Evolutionary conservation across 106 monocot genomes (phyloP).

Genomic region (Alisma plantagoaquatica): DNA sequence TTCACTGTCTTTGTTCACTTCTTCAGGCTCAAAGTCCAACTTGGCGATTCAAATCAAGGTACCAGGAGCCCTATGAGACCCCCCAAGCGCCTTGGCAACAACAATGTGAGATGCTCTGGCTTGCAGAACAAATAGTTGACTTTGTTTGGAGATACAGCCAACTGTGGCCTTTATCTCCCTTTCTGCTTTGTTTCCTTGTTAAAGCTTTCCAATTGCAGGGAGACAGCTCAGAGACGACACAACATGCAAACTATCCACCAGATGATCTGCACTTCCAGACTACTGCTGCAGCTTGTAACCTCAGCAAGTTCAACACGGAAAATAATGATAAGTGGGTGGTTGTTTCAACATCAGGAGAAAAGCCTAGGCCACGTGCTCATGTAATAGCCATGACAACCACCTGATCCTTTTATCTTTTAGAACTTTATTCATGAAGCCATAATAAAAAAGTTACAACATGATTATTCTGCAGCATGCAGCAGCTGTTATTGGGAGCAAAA

Average conservation of each 20-base stretch:
- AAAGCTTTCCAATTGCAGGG: too few relatives aligned
- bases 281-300: slow-evolving; percentile 23
- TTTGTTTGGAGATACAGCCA: not conserved
- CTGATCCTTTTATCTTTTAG: not conserved
- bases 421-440: not conserved
- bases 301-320: slow-evolving; percentile 28
- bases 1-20: not conserved
- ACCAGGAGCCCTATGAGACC: slow-evolving; percentile 41
- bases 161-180: too few relatives aligned
- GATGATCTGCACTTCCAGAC: slow-evolving; percentile 31
- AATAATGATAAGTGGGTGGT: slow-evolving; percentile 59
- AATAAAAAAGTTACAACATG: not conserved
- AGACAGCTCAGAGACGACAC: too few relatives aligned
- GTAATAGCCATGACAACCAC: slow-evolving; percentile 34
- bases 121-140: not conserved
- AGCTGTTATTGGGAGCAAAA: too few relatives aligned
- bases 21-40: slow-evolving; percentile 61
- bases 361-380: slow-evolving; percentile 48
- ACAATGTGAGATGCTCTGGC: slow-evolving; percentile 32
- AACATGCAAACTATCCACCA: too few relatives aligned
- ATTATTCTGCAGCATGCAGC: slow-evolving; percentile 55
- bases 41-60: slow-evolving; percentile 45
- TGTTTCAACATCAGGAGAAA: slow-evolving; percentile 48
- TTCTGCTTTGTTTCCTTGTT: slow-evolving; percentile 1
- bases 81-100: slow-evolving; percentile 34